These are phyloP conservation scores for Poronia punctata DNA, from an alignment of 495 filamentous ascomycete genomes.

Conservation along the genomic window DNA sequence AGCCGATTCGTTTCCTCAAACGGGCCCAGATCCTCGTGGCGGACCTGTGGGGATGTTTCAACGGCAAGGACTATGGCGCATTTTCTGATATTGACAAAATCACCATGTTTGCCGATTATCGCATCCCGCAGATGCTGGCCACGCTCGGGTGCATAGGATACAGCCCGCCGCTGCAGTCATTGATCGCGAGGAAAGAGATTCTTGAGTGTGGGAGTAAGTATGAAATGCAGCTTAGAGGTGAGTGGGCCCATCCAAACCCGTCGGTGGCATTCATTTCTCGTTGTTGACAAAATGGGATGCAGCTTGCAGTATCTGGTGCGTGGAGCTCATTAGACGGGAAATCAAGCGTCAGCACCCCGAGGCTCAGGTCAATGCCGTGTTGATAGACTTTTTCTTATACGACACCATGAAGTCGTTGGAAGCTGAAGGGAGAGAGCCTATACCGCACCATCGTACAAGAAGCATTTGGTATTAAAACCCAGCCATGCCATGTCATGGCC, in stretches of 20 bases:
- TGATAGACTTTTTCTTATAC: slow-evolving; percentile 96
- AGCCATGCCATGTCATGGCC: neutral
- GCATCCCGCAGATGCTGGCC: slow-evolving; percentile 89
- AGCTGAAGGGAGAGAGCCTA: slow-evolving; percentile 46
- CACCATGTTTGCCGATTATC: slow-evolving; percentile 99
- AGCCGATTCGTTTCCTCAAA: slow-evolving; percentile 74
- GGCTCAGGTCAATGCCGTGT: slow-evolving; percentile 69
- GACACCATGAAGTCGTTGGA: slow-evolving; percentile 86
- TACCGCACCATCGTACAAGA: slow-evolving; percentile 88
- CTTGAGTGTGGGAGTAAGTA: slow-evolving; percentile 68
- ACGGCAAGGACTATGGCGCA: slow-evolving; percentile 68
- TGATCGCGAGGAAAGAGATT: slow-evolving; percentile 53
- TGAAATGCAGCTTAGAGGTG: slow-evolving; percentile 82
- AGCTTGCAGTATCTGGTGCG: slow-evolving; percentile 85
- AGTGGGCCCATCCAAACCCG: slow-evolving; percentile 32
- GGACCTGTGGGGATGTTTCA: slow-evolving; percentile 91
- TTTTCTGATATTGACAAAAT: slow-evolving; percentile 90
- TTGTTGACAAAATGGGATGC: too few species aligned
- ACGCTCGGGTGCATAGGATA: slow-evolving; percentile 75
- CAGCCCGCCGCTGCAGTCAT: slow-evolving; percentile 66
- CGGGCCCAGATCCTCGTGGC: slow-evolving; percentile 93
- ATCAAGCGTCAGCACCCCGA: slow-evolving; percentile 69
- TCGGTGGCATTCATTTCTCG: too few species aligned
- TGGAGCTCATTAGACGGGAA: slow-evolving; percentile 82
- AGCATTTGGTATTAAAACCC: slow-evolving; percentile 83